Percentiles rank a stretch among this genome's conserved stretches.
These are phyloP conservation scores for Cryphonectria japonica DNA, from an alignment of 2,329 filamentous ascomycete genomes.

Conservation along the genomic window DNA sequence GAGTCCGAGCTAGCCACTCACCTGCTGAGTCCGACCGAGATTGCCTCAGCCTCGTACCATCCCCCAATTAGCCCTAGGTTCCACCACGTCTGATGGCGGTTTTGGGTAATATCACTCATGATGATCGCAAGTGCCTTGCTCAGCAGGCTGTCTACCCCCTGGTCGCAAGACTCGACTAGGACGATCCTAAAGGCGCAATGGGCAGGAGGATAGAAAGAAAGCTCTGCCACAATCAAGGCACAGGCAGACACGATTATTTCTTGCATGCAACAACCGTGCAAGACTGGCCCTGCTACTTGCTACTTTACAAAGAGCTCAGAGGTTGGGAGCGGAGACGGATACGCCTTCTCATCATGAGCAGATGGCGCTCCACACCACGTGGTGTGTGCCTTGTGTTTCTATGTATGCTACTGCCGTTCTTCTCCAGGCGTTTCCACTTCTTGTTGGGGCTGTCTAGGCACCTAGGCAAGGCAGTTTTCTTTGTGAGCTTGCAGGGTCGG, in stretches of 20 bases:
- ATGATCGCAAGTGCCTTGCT: neutral
- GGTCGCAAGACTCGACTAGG: neutral
- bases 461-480: neutral
- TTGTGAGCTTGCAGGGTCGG: neutral
- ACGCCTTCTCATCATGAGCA: neutral
- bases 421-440: neutral
- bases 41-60: neutral
- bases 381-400: neutral
- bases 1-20: neutral
- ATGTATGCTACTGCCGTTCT: neutral
- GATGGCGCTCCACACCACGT: neutral
- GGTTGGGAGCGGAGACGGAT: neutral
- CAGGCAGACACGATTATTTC: neutral
- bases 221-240: neutral
- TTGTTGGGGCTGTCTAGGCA: neutral
- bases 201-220: neutral
- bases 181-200: neutral
- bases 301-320: neutral
- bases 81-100: neutral
- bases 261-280: neutral
- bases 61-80: neutral
- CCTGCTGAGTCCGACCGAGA: neutral
- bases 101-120: neutral
- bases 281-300: neutral
- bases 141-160: neutral